phyloP scores from a whole-genome alignment of 768 basidiomycete species.

The Kwoniella europaea region DNA sequence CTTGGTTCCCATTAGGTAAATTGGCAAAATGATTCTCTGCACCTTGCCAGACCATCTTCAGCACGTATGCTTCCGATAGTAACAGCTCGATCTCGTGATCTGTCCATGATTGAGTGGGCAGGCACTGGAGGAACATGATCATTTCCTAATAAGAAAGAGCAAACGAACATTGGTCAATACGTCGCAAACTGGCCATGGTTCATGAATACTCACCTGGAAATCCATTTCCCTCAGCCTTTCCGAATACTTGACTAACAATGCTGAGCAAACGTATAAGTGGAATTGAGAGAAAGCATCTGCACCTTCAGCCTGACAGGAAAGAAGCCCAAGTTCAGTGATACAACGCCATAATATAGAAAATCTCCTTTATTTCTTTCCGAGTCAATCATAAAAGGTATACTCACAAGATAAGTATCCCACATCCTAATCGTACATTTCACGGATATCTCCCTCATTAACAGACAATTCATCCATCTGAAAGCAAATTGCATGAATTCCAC shows the following conservation, averaged over 20 bases:
- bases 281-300: constrained; percentile 98
- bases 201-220: constrained; percentile 74
- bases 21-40: constrained; percentile 58
- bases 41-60: constrained; percentile 59
- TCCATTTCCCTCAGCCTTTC: constrained; percentile 93
- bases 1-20: constrained; percentile 29
- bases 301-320: constrained; percentile 77
- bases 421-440: constrained; percentile 96
- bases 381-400: constrained; percentile 48
- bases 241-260: constrained; percentile 95
- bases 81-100: constrained; percentile 96
- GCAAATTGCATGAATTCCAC: constrained; percentile 99
- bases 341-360: neutral
- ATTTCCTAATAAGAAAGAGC: constrained; percentile 70
- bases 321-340: neutral
- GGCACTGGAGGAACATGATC: constrained; percentile 84
- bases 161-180: neutral
- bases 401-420: constrained; percentile 99
- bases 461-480: constrained; percentile 99
- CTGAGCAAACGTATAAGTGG: constrained; percentile 96
- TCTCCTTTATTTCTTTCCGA: too few relatives aligned
- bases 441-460: constrained; percentile 96
- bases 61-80: constrained; percentile 90
- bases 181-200: too few relatives aligned
- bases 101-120: constrained; percentile 76